Evolutionary conservation across 345 rosid genomes (phyloP), one percentile per base, ranked within the genome.

Genomic region (Crucihimalaya himalaica): DNA sequence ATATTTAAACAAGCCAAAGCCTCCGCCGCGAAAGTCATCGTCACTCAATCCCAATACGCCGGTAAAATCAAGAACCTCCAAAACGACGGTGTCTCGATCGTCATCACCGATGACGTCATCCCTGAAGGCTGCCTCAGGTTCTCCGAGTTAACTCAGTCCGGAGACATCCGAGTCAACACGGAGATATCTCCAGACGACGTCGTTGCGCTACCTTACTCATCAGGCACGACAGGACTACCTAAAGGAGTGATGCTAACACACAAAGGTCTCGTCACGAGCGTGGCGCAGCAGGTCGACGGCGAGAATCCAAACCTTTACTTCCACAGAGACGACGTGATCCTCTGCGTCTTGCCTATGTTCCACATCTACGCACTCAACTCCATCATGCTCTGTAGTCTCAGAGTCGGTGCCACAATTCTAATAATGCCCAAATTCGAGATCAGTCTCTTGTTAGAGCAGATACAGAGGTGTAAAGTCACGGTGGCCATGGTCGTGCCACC

Each of bases 191-290:
- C 91, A 0, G 82, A 92, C 25, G 93, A 92, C 37, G 90, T 87
- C 4, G 90, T 88, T 46, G 95, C 95, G 6, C 82, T 92, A 1
- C 98, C 93, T 0, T 92, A 85, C 52, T 92, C 98, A 1, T 90
- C 98, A 0, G 98, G 96, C 1, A 92, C 98, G 2, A 92, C 96
- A 5, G 98, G 96, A 16, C 64, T 92, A 0, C 98, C 98, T 2
- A 92, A 92, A 63, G 98, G 98, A 1, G 98, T 92, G 52, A 88
- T 92, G 96, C 52, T 92, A 51, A 92, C 96, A 0, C 98, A 92
- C 79, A 84, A 81, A 73, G 85, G 91, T 1, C 81, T 86, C 0
- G 84, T 92, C 45, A 90, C 96, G 0, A 90, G 89, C 67, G 87
- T 92, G 58, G 87, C 93, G 0, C 98, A 92, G 51, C 98, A 87